Evolutionary conservation across 225 moss, liverwort and hornwort species (phyloP).

Genomic region (Neckera pumila): DNA sequence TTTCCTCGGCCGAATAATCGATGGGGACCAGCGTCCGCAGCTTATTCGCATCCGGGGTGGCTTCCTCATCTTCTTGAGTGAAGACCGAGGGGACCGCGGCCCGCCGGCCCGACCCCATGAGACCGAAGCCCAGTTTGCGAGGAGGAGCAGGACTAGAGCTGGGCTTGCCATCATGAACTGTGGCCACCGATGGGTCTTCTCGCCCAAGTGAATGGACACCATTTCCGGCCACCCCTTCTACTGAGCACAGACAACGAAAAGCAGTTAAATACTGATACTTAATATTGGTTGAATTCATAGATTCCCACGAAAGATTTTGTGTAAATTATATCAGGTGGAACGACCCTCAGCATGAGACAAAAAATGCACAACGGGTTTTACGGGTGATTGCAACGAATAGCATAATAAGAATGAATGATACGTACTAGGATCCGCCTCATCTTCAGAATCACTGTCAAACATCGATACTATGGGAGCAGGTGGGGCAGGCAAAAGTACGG

Average conservation of each 20-base stretch:
- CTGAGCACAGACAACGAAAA: background rate
- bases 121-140: constrained; percentile 88
- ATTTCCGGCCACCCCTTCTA: constrained; percentile 43
- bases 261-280: background rate
- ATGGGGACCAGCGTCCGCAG: constrained; percentile 78
- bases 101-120: constrained; percentile 78
- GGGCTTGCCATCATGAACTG: constrained; percentile 45
- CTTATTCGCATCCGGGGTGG: constrained; percentile 57
- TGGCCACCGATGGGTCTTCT: constrained; percentile 24
- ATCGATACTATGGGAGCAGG: constrained; percentile 25
- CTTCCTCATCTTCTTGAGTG: constrained; percentile 87
- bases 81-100: constrained; percentile 78
- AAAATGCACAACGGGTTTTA: background rate
- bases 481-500: constrained; percentile 11
- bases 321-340: background rate
- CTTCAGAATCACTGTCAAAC: constrained; percentile 77
- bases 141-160: constrained; percentile 80
- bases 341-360: background rate
- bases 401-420: background rate
- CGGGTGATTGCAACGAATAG: background rate
- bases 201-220: constrained; percentile 38
- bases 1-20: constrained; percentile 90
- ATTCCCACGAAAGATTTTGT: background rate
- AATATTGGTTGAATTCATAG: background rate
- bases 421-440: constrained; percentile 56